A percentile compares a stretch with the other conserved stretches of the same genome.
Evolutionary conservation across 2,329 filamentous ascomycete species (phyloP).

Genomic region (Alternaria brassicicola): DNA sequence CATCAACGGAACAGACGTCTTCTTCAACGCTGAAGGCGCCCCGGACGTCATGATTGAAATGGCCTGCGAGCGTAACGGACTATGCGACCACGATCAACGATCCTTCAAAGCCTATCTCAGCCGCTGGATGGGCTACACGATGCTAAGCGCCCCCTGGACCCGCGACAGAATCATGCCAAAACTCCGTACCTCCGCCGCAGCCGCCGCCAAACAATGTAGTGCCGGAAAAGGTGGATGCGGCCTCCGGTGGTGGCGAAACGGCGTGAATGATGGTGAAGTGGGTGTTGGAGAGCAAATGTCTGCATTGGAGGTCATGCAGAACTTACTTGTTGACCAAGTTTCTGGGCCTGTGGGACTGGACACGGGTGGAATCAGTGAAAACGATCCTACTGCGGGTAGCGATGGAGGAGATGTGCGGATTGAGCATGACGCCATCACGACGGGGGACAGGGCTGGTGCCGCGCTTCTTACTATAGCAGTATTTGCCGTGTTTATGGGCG

Average conservation of each 20-base stretch:
- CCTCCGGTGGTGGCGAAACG: slow-evolving; percentile 50
- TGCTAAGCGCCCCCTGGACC: slow-evolving; percentile 46
- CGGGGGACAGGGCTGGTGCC: slow-evolving; percentile 70
- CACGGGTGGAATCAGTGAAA: slow-evolving; percentile 59
- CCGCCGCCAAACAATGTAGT: slow-evolving; percentile 61
- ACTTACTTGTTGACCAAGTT: slow-evolving; percentile 47
- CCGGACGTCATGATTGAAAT: slow-evolving; percentile 53
- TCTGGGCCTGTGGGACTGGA: slow-evolving; percentile 52
- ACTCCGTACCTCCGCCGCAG: slow-evolving; percentile 59
- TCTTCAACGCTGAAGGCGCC: slow-evolving; percentile 53
- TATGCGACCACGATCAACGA: slow-evolving; percentile 55
- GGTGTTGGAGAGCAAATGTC: slow-evolving; percentile 66
- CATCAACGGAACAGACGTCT: slow-evolving; percentile 48
- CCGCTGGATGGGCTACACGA: slow-evolving; percentile 50
- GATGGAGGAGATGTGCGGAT: slow-evolving; percentile 34
- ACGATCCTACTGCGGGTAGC: slow-evolving; percentile 51
- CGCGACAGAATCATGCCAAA: slow-evolving; percentile 55
- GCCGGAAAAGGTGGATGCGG: slow-evolving; percentile 57
- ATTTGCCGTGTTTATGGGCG: slow-evolving; percentile 60
- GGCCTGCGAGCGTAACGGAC: slow-evolving; percentile 52
- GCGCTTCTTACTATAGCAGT: slow-evolving; percentile 66
- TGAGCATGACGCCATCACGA: slow-evolving; percentile 52
- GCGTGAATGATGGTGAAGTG: slow-evolving; percentile 53
- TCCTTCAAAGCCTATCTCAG: slow-evolving; percentile 53
- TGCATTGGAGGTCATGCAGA: slow-evolving; percentile 61